These are phyloP conservation scores for Aspergillus asperescens DNA, from an alignment of 495 filamentous ascomycete genomes.

Conservation along the genomic window DNA sequence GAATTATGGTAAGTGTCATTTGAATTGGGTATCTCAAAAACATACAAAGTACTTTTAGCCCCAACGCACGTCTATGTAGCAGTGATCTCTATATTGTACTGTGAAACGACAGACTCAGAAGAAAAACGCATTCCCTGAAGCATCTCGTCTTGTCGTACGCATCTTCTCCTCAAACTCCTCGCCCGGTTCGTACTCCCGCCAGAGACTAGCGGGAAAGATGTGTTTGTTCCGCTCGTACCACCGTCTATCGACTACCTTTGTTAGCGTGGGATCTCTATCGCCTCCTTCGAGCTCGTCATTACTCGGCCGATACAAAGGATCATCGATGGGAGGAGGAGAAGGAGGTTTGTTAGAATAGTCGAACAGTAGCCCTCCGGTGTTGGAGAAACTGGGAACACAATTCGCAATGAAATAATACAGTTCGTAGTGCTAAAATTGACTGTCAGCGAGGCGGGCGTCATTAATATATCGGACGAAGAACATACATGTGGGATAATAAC, in stretches of 20 bases:
- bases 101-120: conserved; percentile 47
- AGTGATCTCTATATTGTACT: background rate
- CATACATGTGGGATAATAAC: conserved; percentile 92
- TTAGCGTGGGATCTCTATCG: conserved; percentile 73
- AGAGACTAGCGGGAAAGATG: conserved; percentile 91
- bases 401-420: conserved; percentile 97
- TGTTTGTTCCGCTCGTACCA: conserved; percentile 99
- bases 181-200: conserved; percentile 90
- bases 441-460: conserved; percentile 17
- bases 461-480: conserved; percentile 12
- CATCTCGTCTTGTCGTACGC: conserved; percentile 59
- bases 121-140: conserved; percentile 89
- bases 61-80: conserved; percentile 7
- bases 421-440: conserved; percentile 71
- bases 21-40: conserved; percentile 15
- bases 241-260: conserved; percentile 90
- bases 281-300: conserved; percentile 63
- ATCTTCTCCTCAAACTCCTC: conserved; percentile 79
- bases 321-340: conserved; percentile 27
- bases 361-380: conserved; percentile 56
- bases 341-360: conserved; percentile 64
- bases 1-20: conserved; percentile 8
- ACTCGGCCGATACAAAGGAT: conserved; percentile 44
- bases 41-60: conserved; percentile 10
- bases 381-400: conserved; percentile 63